Evolutionary conservation across 176 grass and related monocot species (phyloP).

Genomic region (Bothriochloa decipiens): DNA sequence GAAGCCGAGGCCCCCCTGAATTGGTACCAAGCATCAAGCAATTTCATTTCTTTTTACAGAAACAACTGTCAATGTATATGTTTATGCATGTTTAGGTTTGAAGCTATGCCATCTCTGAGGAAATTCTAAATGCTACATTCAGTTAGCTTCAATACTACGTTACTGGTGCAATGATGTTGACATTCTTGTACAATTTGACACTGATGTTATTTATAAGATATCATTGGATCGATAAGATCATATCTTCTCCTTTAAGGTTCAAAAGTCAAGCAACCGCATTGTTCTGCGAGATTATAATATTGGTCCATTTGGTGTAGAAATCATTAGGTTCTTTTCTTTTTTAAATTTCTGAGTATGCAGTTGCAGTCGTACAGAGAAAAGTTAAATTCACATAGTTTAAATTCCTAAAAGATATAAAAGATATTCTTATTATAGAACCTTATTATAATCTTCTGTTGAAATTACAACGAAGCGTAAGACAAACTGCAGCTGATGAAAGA

Average conservation of each 20-base stretch:
- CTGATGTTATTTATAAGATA: background rate
- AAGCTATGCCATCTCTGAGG: background rate
- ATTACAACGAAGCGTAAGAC: background rate
- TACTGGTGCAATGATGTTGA: conserved; percentile 6
- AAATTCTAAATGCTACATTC: conserved; percentile 22
- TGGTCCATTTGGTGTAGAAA: background rate
- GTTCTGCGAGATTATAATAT: conserved; percentile 16
- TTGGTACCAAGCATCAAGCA: background rate
- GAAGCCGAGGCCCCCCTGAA: no score
- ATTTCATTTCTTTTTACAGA: background rate
- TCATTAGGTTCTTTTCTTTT: background rate
- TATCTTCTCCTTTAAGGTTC: conserved; percentile 30
- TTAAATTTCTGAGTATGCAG: background rate
- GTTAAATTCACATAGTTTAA: background rate
- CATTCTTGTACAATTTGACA: background rate
- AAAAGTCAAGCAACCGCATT: conserved; percentile 22
- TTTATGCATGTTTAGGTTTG: background rate
- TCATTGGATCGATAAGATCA: background rate
- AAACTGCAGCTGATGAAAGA: conserved; percentile 1
- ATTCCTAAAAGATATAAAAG: background rate
- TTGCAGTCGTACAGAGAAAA: background rate
- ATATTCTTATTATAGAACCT: background rate
- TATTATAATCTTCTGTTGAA: background rate
- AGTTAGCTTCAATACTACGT: background rate
- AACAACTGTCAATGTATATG: background rate